A percentile compares a stretch with the other conserved stretches of the same genome.
Conservation (phyloP, 1,284 basidiomycete genomes). For the Pseudozyma sp. region DNA sequence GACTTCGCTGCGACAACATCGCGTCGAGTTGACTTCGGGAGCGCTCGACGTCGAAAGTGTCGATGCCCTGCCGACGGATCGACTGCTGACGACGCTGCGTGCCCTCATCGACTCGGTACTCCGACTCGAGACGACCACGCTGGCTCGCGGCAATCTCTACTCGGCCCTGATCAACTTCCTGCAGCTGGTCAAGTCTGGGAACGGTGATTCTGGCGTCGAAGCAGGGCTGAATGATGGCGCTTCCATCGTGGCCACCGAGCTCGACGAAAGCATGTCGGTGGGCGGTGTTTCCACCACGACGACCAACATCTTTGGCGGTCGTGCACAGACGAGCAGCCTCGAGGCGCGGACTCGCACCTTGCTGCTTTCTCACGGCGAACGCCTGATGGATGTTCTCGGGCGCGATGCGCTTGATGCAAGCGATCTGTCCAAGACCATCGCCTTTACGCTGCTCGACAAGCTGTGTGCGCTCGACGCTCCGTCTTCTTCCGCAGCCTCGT, state of each 20-base stretch:
- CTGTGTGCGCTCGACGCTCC: constrained; percentile 71
- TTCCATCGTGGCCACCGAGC: constrained; percentile 43
- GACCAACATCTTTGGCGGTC: constrained; percentile 34
- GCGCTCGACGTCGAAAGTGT: constrained; percentile 59
- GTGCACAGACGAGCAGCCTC: constrained; percentile 69
- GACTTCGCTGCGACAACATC: constrained; percentile 75
- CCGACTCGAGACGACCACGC: constrained; percentile 82
- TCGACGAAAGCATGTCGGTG: constrained; percentile 51
- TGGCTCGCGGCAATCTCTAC: constrained; percentile 97
- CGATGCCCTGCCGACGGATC: constrained; percentile 72
- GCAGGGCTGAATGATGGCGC: constrained; percentile 54
- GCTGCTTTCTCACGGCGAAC: constrained; percentile 74
- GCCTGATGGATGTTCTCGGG: constrained; percentile 81
- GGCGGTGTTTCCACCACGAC: constrained; percentile 44
- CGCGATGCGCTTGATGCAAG: constrained; percentile 92
- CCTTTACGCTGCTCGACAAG: constrained; percentile 85
- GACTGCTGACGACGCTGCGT: constrained; percentile 80
- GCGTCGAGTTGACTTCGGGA: constrained; percentile 42
- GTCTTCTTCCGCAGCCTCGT: constrained; percentile 39
- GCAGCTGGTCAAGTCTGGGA: constrained; percentile 73
- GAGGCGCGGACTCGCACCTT: constrained; percentile 75
- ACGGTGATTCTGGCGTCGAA: constrained; percentile 30
- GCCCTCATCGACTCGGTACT: constrained; percentile 81
- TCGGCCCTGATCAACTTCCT: constrained; percentile 88
- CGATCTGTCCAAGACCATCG: constrained; percentile 95